A percentile compares a stretch with the other conserved stretches of the same genome.
phyloP scores from a whole-genome alignment of 768 basidiomycete genomes.

The Boletus huronensis region DNA sequence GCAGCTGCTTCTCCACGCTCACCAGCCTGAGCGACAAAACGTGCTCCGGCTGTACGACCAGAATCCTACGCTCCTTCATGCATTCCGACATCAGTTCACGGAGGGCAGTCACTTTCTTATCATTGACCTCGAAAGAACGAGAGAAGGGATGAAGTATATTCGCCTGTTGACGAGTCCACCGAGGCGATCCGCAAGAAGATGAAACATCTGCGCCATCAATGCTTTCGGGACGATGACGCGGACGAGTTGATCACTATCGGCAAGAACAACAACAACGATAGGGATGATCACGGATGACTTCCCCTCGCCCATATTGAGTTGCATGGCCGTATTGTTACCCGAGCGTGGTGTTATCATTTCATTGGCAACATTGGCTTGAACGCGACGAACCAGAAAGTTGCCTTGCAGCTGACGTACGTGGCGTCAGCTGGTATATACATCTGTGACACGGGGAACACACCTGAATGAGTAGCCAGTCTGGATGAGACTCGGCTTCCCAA shows the following conservation, averaged over 20 bases:
- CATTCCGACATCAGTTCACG: slow-evolving; percentile 38
- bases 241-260: slow-evolving; percentile 42
- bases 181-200: slow-evolving; percentile 42
- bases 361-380: slow-evolving; percentile 41
- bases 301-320: slow-evolving; percentile 60
- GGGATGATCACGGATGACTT: slow-evolving; percentile 51
- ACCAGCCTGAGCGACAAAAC: slow-evolving; percentile 49
- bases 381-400: slow-evolving; percentile 40
- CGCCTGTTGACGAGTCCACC: slow-evolving; percentile 44
- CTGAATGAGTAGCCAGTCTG: slow-evolving; percentile 47
- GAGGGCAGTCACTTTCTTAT: slow-evolving; percentile 23
- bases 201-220: slow-evolving; percentile 46
- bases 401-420: slow-evolving; percentile 38
- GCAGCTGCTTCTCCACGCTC: slow-evolving; percentile 37
- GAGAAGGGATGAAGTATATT: slow-evolving; percentile 51
- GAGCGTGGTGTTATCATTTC: slow-evolving; percentile 46
- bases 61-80: slow-evolving; percentile 37
- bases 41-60: slow-evolving; percentile 52
- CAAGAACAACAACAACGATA: slow-evolving; percentile 36
- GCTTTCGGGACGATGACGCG: slow-evolving; percentile 52
- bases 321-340: slow-evolving; percentile 37
- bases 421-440: not conserved
- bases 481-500: slow-evolving; percentile 17
- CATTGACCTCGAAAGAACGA: slow-evolving; percentile 32
- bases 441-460: slow-evolving; percentile 15